Base-by-base conservation (phyloP, 192 early-diverging fungal species). In the Gamsiella multidivaricata region DNA sequence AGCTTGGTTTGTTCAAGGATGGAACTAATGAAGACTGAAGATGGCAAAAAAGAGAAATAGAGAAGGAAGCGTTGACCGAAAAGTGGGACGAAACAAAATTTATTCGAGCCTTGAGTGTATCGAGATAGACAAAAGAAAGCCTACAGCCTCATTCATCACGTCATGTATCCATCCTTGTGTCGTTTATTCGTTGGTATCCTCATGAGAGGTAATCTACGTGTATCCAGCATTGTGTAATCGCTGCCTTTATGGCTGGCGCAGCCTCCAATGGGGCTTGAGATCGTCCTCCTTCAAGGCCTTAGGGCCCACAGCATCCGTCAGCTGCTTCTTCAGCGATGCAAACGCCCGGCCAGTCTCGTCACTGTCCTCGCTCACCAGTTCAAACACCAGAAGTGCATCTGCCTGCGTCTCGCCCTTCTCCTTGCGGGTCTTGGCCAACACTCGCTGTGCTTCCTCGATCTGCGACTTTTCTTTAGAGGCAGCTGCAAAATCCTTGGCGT, bases 361-460 rank as follows among this genome's bases (percentile, higher is more conserved):
- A 47, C 62, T 36, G 37, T 78, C 65, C 43, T 78, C 74, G 15
- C 5, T 15, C 43, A 78, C 74, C 11, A 78, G 58, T 12, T 78
- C 74, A 69, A 78, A 78, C 26, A 78, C 59, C 43, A 32, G 9
- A 4, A 78, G 61, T 11, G 74, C 74, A 61, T 69, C 65, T 6
- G 74, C 74, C 36, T 78, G 74, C 2, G 65, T 81, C 26, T 82
- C 73, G 31, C 82, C 84, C 32, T 80, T 63, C 55, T 86, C 86
- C 18, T 82, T 83, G 33, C 91, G 89, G 31, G 82, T 75, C 83
- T 85, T 88, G 54, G 90, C 88, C 50, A 86, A 49, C 29, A 75
- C 81, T 7, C 91, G 86, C 81, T 93, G 90, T 22, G 76, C 65
- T 29, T 91, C 88, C 63, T 93, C 91, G 57, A 93, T 91, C n/a